These are phyloP conservation scores for Vitellaria paradoxa DNA, from an alignment of 179 eudicot genomes.

Conservation along the genomic window DNA sequence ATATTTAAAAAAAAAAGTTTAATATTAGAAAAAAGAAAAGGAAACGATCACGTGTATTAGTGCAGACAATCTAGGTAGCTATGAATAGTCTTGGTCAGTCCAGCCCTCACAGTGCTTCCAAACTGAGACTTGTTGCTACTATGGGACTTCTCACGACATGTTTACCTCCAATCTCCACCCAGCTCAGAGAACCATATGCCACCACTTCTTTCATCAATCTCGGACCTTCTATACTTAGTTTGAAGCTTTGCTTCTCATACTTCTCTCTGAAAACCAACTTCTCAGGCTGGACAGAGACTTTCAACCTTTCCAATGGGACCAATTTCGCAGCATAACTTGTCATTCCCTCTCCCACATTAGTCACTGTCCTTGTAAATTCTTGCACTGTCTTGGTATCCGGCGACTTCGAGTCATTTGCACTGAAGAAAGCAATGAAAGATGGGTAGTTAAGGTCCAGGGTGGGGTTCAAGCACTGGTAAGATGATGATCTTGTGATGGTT, in stretches of 20 bases:
- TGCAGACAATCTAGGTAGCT: background rate
- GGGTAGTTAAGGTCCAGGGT: constrained; percentile 50
- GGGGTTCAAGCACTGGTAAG: constrained; percentile 27
- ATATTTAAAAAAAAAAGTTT: too few species aligned
- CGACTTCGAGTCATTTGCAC: constrained; percentile 13
- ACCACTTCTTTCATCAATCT: constrained; percentile 17
- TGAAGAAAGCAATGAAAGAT: constrained; percentile 49
- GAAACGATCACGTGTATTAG: background rate
- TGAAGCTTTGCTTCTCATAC: constrained; percentile 57
- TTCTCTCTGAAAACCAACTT: constrained; percentile 38
- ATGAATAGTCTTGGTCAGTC: background rate
- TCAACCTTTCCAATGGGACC: constrained; percentile 18
- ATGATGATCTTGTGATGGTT: constrained; percentile 22
- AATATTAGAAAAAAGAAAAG: background rate
- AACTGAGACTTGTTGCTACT: constrained; percentile 33
- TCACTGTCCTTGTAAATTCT: constrained; percentile 53
- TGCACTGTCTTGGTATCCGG: background rate
- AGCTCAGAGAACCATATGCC: constrained; percentile 47
- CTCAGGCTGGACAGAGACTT: constrained; percentile 35
- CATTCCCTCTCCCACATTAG: constrained; percentile 43
- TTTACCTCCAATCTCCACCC: constrained; percentile 44
- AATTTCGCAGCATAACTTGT: constrained; percentile 28
- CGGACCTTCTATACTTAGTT: constrained; percentile 29
- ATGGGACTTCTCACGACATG: constrained; percentile 68
- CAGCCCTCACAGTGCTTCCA: background rate